A percentile compares a stretch with the other conserved stretches of the same genome.
Evolutionary conservation across 1,284 basidiomycete genomes (phyloP).

Genomic region (Malassezia restricta): DNA sequence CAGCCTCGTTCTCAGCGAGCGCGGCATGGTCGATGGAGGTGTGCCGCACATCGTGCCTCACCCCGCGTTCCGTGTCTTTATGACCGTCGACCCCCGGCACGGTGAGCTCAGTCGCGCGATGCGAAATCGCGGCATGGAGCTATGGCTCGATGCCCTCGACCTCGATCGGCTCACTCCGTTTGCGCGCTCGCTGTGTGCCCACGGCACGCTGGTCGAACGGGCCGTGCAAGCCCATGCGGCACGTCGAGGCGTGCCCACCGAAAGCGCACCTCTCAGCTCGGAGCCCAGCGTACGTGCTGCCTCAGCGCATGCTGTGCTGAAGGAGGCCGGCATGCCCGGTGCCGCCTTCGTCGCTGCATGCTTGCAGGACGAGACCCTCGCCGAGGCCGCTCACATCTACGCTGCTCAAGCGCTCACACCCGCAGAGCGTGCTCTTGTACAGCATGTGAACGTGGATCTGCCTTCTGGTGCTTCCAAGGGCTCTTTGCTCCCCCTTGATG

Average conservation of each 20-base stretch:
- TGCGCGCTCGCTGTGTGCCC: not conserved
- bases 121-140: constrained; percentile 91
- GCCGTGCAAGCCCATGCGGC: constrained; percentile 4
- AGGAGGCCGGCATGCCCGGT: not conserved
- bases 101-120: constrained; percentile 95
- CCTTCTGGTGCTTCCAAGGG: not conserved
- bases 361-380: not conserved
- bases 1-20: constrained; percentile 69
- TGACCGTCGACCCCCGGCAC: constrained; percentile 78
- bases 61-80: constrained; percentile 78
- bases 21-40: constrained; percentile 69
- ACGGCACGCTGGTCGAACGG: not conserved
- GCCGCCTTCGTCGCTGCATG: not conserved
- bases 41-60: constrained; percentile 71
- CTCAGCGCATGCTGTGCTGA: not conserved
- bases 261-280: not conserved
- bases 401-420: constrained; percentile 1
- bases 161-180: constrained; percentile 1
- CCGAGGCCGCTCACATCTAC: not conserved
- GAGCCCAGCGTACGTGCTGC: not conserved
- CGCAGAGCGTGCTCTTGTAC: not conserved
- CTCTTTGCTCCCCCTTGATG: not conserved
- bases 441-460: not conserved
- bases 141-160: constrained; percentile 47
- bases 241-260: constrained; percentile 1